Evolutionary conservation across 139 green algal genomes (phyloP), one percentile per base, ranked within the genome.

Genomic region (Ostreobium quekettii): DNA sequence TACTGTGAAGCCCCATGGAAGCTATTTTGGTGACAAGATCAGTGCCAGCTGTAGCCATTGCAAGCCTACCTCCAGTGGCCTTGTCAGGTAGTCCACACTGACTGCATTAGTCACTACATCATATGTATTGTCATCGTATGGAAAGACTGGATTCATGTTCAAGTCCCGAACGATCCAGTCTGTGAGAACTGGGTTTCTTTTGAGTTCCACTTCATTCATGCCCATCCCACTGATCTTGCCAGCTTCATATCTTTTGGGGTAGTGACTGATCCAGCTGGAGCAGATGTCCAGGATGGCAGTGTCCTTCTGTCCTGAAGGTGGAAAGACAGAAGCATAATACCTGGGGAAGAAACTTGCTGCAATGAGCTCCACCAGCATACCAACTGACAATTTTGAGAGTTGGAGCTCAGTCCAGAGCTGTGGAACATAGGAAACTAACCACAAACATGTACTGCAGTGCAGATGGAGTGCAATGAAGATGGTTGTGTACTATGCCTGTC

Each of bases 181-280:
- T 0, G 75, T 89, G 32, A 90, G 74, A 60, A 84, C 64, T n/a
- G 66, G 39, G 80, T 96, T 96, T 15, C 66, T 46, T 3, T 70
- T 37, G 3, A 96, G 76, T 74, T 96, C 90, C 22, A 83, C 76
- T 37, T 84, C 78, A 71, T 95, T 95, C 79, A 95, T 91, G 38
- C 89, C 89, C 36, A 94, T 64, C 4, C 85, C 88, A 78, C 71
- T 73, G 3, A 96, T 84, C 0, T 79, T 67, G 19, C 79, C 77
- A 32, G 89, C 85, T 7, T 75, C 89, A 78, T 91, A 95, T 24
- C 72, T 83, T 70, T 87, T 75, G 0, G 89, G 89, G 71, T 91
- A 94, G 77, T 96, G 89, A 36, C 67, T 79, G 31, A 90, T 72
- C 89, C 90, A 96, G 48, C 76, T 89, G 67, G 67, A 85, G 80